These are phyloP conservation scores for Lactarius psammicola DNA, from an alignment of 768 basidiomycete species.

Conservation along the genomic window DNA sequence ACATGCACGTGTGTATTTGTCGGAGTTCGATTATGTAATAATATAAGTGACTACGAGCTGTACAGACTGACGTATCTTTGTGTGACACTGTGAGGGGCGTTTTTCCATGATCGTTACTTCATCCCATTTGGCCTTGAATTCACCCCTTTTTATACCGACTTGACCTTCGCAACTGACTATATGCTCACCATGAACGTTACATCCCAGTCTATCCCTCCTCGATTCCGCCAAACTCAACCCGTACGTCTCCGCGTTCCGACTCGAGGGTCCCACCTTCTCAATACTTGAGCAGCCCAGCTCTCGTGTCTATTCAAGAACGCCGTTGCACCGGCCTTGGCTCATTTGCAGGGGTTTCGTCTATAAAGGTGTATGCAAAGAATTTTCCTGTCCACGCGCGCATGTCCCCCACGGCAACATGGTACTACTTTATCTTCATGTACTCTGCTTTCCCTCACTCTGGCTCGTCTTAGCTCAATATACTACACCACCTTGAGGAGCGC, in stretches of 20 bases:
- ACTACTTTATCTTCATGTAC: neutral
- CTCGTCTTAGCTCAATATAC: neutral
- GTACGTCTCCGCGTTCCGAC: neutral
- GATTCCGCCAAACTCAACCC: neutral
- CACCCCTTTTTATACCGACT: constrained; percentile 16
- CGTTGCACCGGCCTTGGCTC: neutral
- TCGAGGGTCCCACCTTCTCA: neutral
- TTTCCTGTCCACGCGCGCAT: constrained; percentile 1
- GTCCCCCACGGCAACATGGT: constrained; percentile 8
- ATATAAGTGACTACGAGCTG: neutral
- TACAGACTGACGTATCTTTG: neutral
- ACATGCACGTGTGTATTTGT: neutral
- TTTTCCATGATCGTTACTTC: constrained; percentile 8
- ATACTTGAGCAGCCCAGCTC: neutral
- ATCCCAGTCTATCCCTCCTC: constrained; percentile 2
- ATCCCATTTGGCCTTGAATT: constrained; percentile 12
- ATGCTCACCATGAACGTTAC: neutral
- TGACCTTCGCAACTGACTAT: neutral
- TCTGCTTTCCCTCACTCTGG: neutral
- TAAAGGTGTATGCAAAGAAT: neutral
- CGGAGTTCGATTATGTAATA: neutral
- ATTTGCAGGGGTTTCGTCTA: constrained; percentile 20
- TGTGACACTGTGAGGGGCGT: neutral
- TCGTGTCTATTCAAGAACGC: neutral
- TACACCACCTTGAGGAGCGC: neutral